Evolutionary conservation across 176 grass and related monocot species (phyloP), one percentile per base, ranked within the genome.

Genomic region (Carex myosuroides): DNA sequence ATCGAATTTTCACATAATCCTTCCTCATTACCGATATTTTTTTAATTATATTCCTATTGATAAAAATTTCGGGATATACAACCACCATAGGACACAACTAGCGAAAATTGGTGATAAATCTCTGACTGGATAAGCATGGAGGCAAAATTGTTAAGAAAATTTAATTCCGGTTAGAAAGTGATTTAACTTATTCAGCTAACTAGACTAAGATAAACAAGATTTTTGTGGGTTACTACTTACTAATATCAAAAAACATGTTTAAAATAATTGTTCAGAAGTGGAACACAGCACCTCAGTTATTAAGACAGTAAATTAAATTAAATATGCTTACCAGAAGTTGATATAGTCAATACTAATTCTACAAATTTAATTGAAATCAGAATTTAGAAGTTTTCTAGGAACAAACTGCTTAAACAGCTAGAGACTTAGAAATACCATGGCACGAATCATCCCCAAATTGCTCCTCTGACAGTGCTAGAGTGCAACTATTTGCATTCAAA

Each of bases 321-420:
- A 5, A 13, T 21, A 71, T 42, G 35, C 35, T 18, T 12, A 20
- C 17, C 39, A 72, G 39, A 46, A 22, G 1, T 26, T 24, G 7
- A 63, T 11, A 72, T 8, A 22, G 8, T 72, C 17, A 72, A 72
- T 46, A 72, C 46, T 72, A 37, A 46, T 20, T 44, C 39, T 46
- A 71, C 39, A 71, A 20, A 48, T 72, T 48, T 50, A 72, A 72
- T 50, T 50, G n/a, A 39, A 42, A 70, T 70, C 67, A 70, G 41
- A 65, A 71, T 79, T 44, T 39, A 39, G 5, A 79, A 90, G 46
- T 14, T 61, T 80, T 65, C 82, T 87, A 98, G 54, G 87, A 82
- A 64, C 95, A 94, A 67, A 87, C 86, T 14, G 86, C 95, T 86
- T 98, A 82, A 42, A 95, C 64, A 9, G 95, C 95, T 70, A 95